Percentiles rank a stretch among this genome's conserved stretches.
Conservation (phyloP, 805 yeast genomes). For the Teunomyces cretensis region DNA sequence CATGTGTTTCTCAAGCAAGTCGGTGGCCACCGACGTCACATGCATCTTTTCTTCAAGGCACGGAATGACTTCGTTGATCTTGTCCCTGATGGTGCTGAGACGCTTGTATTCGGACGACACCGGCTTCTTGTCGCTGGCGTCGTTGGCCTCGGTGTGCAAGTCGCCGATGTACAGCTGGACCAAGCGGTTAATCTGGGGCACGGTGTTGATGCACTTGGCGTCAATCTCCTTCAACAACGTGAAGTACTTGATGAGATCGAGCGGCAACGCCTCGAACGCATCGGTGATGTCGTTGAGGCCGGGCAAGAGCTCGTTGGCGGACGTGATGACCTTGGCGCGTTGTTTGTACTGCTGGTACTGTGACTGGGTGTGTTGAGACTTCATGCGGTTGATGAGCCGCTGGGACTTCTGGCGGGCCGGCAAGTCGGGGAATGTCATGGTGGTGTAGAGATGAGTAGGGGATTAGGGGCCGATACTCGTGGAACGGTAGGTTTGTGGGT, state of each 20-base stretch:
- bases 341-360: slow-evolving; percentile 35
- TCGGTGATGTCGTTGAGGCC: slow-evolving; percentile 92
- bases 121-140: neutral
- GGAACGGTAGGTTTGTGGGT: slow-evolving; percentile 1
- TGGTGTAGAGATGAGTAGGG: neutral
- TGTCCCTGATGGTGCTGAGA: slow-evolving; percentile 41
- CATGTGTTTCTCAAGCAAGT: slow-evolving; percentile 65
- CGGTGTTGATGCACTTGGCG: slow-evolving; percentile 80
- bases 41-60: slow-evolving; percentile 97
- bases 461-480: no score
- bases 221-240: slow-evolving; percentile 90
- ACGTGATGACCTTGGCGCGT: slow-evolving; percentile 31
- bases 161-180: slow-evolving; percentile 48
- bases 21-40: slow-evolving; percentile 89
- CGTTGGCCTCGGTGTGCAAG: slow-evolving; percentile 14
- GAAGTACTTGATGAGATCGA: slow-evolving; percentile 77
- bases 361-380: slow-evolving; percentile 20
- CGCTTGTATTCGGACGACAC: slow-evolving; percentile 24
- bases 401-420: slow-evolving; percentile 36
- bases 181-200: slow-evolving; percentile 62
- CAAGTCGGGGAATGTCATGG: slow-evolving; percentile 21
- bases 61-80: slow-evolving; percentile 74
- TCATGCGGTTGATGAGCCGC: slow-evolving; percentile 24
- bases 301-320: slow-evolving; percentile 50
- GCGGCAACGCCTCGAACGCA: slow-evolving; percentile 86